phyloP scores from a whole-genome alignment of 305 asterid genomes.

The Fraxinus floribunda region DNA sequence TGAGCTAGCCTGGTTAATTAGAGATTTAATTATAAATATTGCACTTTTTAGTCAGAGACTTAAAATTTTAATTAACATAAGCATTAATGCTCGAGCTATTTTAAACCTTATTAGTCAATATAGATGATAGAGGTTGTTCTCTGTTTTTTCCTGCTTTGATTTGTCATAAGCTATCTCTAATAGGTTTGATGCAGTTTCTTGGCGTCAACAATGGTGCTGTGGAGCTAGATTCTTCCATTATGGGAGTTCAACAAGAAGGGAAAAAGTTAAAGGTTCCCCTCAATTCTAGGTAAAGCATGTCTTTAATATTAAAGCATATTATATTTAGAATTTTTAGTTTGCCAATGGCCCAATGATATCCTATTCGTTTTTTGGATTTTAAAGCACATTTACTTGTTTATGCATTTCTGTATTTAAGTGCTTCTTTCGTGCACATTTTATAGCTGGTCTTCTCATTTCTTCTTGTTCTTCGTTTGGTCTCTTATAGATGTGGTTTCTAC shows the following conservation, averaged over 20 bases:
- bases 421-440: neutral
- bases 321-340: slow-evolving; percentile 2
- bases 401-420: neutral
- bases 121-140: slow-evolving; percentile 16
- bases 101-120: neutral
- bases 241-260: slow-evolving; percentile 91
- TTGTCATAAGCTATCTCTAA: slow-evolving; percentile 48
- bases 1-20: neutral
- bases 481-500: slow-evolving; percentile 1
- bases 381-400: slow-evolving; percentile 2
- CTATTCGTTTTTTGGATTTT: neutral
- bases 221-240: slow-evolving; percentile 81
- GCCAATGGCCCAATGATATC: neutral
- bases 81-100: neutral
- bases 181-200: slow-evolving; percentile 75
- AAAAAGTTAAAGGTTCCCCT: slow-evolving; percentile 88
- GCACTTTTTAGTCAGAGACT: slow-evolving; percentile 6
- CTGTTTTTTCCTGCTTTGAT: slow-evolving; percentile 25
- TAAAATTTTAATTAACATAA: neutral
- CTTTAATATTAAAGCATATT: neutral
- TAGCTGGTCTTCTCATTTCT: slow-evolving; percentile 8
- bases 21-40: slow-evolving; percentile 10
- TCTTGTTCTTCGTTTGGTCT: neutral
- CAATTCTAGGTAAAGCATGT: slow-evolving; percentile 67
- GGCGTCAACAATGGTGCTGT: slow-evolving; percentile 85